These are phyloP conservation scores for Dimocarpus longan DNA, from an alignment of 345 rosid species.

Conservation along the genomic window DNA sequence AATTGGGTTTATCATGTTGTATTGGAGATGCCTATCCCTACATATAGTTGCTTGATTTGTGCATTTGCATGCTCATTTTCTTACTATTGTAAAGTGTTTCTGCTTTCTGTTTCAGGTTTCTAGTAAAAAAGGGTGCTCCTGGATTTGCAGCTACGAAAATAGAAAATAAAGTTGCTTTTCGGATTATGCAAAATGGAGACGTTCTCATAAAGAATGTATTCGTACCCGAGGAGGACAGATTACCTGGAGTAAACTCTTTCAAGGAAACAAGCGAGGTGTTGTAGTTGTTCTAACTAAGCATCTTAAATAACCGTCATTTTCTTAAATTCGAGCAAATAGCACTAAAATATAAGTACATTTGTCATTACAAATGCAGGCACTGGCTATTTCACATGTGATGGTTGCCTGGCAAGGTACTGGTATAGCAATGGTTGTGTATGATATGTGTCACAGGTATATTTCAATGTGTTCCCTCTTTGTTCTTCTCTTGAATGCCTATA, in stretches of 20 bases:
- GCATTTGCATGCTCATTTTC: slow-evolving; percentile 5
- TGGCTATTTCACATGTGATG: slow-evolving; percentile 94
- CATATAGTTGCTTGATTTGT: neutral
- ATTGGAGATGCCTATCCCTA: too few species aligned
- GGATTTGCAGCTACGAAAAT: slow-evolving; percentile 87
- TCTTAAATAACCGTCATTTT: too few species aligned
- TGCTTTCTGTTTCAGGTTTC: slow-evolving; percentile 57
- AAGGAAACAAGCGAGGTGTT: slow-evolving; percentile 85
- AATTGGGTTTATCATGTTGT: too few species aligned
- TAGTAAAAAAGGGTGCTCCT: slow-evolving; percentile 86
- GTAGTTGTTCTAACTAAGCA: neutral
- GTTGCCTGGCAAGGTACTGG: slow-evolving; percentile 99
- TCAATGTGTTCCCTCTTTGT: neutral
- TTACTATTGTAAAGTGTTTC: neutral
- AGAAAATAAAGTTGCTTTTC: slow-evolving; percentile 84
- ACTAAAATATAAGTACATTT: too few species aligned
- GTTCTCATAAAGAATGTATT: slow-evolving; percentile 73
- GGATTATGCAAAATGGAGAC: slow-evolving; percentile 98
- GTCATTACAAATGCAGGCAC: slow-evolving; percentile 46
- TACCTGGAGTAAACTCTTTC: slow-evolving; percentile 88
- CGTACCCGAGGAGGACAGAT: slow-evolving; percentile 86
- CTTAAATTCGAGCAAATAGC: too few species aligned
- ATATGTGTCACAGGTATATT: slow-evolving; percentile 88
- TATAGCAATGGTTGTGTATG: slow-evolving; percentile 93
- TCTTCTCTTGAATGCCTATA: neutral